Evolutionary conservation across 139 green algal genomes (phyloP).

Genomic region (Limnomonas spitsbergensis): DNA sequence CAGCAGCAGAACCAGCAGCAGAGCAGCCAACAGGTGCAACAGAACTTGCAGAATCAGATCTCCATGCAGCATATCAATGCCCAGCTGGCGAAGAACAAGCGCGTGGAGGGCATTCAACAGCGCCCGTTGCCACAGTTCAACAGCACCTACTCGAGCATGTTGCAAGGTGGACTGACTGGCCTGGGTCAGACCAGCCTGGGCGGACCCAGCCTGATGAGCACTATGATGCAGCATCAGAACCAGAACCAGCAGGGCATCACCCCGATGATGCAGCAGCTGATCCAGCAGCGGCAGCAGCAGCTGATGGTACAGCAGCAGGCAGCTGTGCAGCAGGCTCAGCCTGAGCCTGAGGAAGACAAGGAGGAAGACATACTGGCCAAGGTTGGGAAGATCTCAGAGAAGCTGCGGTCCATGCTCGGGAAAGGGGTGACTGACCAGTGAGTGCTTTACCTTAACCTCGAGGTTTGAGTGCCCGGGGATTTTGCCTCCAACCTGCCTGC

Average conservation of each 20-base stretch:
- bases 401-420: constrained; percentile 23
- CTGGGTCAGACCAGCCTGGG: too few species aligned
- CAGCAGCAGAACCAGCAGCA: not conserved
- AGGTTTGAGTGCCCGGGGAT: too few species aligned
- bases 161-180: not conserved
- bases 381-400: constrained; percentile 27
- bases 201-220: not conserved
- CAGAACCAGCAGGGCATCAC: not conserved
- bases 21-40: not conserved
- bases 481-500: too few species aligned
- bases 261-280: constrained; percentile 2
- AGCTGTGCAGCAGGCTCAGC: not conserved
- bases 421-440: not conserved
- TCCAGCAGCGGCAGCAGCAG: constrained; percentile 13
- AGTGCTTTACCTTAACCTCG: too few species aligned
- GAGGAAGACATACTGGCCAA: constrained; percentile 14
- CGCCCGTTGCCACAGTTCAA: not conserved
- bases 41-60: not conserved
- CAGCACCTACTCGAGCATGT: not conserved
- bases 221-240: constrained; percentile 4
- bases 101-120: not conserved
- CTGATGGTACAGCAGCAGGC: constrained; percentile 13
- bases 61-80: not conserved
- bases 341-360: constrained; percentile 14
- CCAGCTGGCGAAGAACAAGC: not conserved